Percentiles rank a stretch among this genome's conserved stretches.
phyloP scores from a whole-genome alignment of 2,329 filamentous ascomycete species.

The Hymenoscyphus repandus region DNA sequence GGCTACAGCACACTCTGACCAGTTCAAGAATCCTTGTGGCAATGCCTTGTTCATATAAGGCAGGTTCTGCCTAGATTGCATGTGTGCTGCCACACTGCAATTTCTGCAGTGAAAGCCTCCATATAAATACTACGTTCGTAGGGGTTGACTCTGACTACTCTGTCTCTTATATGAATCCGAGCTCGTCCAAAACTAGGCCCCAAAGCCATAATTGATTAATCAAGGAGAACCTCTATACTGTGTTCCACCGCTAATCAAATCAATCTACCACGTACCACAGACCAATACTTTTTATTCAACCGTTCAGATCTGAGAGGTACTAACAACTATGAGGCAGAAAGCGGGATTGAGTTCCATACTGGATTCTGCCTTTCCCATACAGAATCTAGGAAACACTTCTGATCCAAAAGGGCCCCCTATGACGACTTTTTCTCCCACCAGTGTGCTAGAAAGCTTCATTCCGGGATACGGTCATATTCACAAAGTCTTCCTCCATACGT shows the following conservation, averaged over 20 bases:
- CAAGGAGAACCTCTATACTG: too few relatives aligned
- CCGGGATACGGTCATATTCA: constrained; percentile 30
- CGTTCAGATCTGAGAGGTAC: constrained; percentile 3
- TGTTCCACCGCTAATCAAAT: neutral
- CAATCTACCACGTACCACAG: neutral
- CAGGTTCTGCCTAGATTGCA: too few relatives aligned
- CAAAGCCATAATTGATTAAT: too few relatives aligned
- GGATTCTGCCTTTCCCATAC: constrained; percentile 15
- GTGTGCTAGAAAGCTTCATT: constrained; percentile 29
- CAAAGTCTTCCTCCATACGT: constrained; percentile 25
- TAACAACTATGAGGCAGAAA: constrained; percentile 14
- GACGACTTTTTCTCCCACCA: constrained; percentile 18
- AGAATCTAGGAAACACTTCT: constrained; percentile 5
- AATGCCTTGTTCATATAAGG: too few relatives aligned
- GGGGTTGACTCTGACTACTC: too few relatives aligned
- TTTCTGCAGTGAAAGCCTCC: too few relatives aligned
- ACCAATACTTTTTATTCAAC: neutral
- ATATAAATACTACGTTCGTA: too few relatives aligned
- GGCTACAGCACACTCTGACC: too few relatives aligned
- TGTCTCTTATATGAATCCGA: too few relatives aligned
- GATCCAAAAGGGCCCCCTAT: constrained; percentile 6
- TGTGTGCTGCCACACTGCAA: too few relatives aligned
- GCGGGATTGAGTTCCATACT: constrained; percentile 15
- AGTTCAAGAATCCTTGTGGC: too few relatives aligned
- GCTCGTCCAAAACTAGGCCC: too few relatives aligned